Evolutionary conservation across 2,329 filamentous ascomycete species (phyloP), one percentile per base, ranked within the genome.

Genomic region (Gliomastix tumulicola): DNA sequence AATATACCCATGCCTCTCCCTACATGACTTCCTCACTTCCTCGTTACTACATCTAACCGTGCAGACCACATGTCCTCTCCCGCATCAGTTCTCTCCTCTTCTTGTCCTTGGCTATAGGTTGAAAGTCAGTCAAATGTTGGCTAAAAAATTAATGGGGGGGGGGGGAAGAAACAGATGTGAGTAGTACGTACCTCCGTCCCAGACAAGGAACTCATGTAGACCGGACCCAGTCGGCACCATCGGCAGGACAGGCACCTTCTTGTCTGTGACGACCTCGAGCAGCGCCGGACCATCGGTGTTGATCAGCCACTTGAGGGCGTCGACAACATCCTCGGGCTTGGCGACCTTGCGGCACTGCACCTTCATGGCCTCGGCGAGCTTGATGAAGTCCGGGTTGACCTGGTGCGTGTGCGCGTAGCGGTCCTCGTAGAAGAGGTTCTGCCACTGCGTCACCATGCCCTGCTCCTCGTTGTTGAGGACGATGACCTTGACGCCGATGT

Each of bases 361-460:
- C 43, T 82, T 80, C 90, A 97, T 97, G 17, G 90, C 82, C 46
- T 96, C 86, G 22, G 87, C 79, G 32, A 97, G 71, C 41, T 94
- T 94, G 57, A 94, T 81, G 57, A 97, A 97, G 59, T 96, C 81
- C n/a, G 90, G 88, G 63, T 97, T 97, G 56, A 78, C 74, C 66
- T 95, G 89, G 61, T 97, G 90, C 1, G 90, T 96, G 60, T 95
- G 89, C 23, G 88, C 75, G 51, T 81, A 97, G 49, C 90, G 81
- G 56, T 96, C 88, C 61, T 95, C 84, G 68, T 94, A 97, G 68
- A 97, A 97, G 47, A 97, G 79, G 51, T 88, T 89, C 65, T 97
- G 90, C 90, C 90, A 97, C 67, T 96, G 90, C 2, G 89, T 96
- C 30, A 97, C 89, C 90, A 97, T 97, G 37, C 90, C 90, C 66